A percentile compares a stretch with the other conserved stretches of the same genome.
Conservation (phyloP, 1,284 basidiomycete species). For the Leccinum ambiguum region DNA sequence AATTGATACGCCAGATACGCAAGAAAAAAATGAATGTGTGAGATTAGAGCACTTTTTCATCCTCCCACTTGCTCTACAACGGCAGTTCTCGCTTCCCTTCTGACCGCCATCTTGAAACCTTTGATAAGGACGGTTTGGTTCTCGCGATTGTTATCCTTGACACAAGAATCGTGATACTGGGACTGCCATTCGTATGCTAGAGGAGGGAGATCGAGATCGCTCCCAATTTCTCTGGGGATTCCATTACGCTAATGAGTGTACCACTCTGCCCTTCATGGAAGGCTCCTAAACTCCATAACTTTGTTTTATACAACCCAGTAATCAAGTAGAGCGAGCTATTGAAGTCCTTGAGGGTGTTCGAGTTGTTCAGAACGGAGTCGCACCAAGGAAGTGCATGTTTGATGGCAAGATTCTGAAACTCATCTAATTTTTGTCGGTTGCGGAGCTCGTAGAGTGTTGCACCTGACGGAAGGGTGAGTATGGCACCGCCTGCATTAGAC, state of each 20-base stretch:
- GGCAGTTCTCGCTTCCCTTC: not conserved
- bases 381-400: conserved; percentile 9
- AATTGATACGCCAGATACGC: too few species aligned
- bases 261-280: conserved; percentile 7
- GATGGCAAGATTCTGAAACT: conserved; percentile 5
- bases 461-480: conserved; percentile 13
- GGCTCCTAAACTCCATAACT: conserved; percentile 4
- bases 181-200: not conserved
- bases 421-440: not conserved
- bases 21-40: not conserved
- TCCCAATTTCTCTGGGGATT: not conserved
- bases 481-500: conserved; percentile 5
- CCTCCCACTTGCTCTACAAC: not conserved
- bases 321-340: conserved; percentile 5
- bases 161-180: not conserved
- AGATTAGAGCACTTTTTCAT: too few species aligned
- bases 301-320: conserved; percentile 11
- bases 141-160: not conserved
- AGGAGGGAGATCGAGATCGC: not conserved
- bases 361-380: not conserved
- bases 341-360: too few species aligned
- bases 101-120: not conserved
- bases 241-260: not conserved
- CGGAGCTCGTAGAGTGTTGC: conserved; percentile 5
- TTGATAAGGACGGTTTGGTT: not conserved